phyloP scores from a whole-genome alignment of 2,329 filamentous ascomycete species.

The Ascochyta lentis region DNA sequence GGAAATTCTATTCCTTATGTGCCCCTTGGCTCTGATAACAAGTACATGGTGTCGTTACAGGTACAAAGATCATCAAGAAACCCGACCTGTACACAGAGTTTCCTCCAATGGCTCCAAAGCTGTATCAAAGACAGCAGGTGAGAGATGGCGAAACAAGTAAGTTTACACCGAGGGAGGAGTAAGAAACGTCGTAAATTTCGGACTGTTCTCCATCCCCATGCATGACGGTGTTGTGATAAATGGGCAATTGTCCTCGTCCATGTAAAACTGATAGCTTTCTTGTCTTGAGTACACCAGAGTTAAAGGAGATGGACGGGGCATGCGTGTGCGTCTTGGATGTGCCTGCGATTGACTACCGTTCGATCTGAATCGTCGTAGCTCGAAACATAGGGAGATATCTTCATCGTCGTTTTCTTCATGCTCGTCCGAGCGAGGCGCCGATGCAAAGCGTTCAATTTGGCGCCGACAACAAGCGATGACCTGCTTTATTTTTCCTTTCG shows the following conservation, averaged over 20 bases:
- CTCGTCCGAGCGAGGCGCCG: background rate
- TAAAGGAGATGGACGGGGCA: background rate
- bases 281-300: background rate
- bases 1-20: background rate
- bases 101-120: too few species aligned
- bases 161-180: background rate
- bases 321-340: background rate
- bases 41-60: background rate
- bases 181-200: background rate
- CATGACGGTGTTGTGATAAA: conserved; percentile 13
- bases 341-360: background rate
- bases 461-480: conserved; percentile 9
- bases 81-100: background rate
- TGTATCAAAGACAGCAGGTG: background rate
- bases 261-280: conserved; percentile 13
- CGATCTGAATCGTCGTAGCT: conserved; percentile 5
- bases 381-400: conserved; percentile 3
- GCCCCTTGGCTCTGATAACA: background rate
- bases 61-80: background rate
- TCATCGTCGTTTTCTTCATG: background rate
- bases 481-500: conserved; percentile 1
- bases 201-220: background rate
- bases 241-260: conserved; percentile 10
- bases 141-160: background rate
- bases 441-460: conserved; percentile 4